Evolutionary conservation across 2,329 filamentous ascomycete species (phyloP).

Genomic region (Ascochyta koolunga): DNA sequence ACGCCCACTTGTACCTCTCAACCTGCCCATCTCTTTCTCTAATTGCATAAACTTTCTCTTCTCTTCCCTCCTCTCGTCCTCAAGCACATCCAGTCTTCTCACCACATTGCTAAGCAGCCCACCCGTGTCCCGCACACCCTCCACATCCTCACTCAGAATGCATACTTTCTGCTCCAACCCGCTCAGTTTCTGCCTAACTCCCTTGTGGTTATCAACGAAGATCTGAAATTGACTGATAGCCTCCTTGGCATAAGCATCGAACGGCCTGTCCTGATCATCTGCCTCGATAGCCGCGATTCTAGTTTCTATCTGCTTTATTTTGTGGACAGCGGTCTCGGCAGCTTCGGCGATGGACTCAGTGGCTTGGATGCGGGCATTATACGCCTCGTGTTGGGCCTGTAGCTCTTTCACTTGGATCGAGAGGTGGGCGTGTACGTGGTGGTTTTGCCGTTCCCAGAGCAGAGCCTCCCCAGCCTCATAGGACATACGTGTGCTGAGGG

Average conservation of each 20-base stretch:
- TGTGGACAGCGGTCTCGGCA: conserved; percentile 20
- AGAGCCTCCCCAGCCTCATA: conserved; percentile 35
- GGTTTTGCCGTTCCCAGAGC: conserved; percentile 51
- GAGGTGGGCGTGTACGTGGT: conserved; percentile 46
- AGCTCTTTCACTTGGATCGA: conserved; percentile 44
- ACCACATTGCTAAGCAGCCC: conserved; percentile 4
- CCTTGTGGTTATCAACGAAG: conserved; percentile 24
- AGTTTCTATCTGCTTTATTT: conserved; percentile 23
- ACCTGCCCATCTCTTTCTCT: conserved; percentile 12
- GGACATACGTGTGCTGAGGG: conserved; percentile 19
- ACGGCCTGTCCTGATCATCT: conserved; percentile 27
- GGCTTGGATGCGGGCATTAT: conserved; percentile 27
- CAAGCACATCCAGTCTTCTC: conserved; percentile 22
- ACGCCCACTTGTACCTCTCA: background rate
- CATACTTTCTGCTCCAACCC: conserved; percentile 17
- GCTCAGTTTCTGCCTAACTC: conserved; percentile 24
- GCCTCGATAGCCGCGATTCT: conserved; percentile 33
- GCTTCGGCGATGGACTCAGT: conserved; percentile 27
- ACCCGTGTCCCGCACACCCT: conserved; percentile 14
- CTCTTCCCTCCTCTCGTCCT: conserved; percentile 15
- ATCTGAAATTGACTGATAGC: conserved; percentile 20
- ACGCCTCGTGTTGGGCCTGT: conserved; percentile 32
- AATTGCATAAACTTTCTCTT: conserved; percentile 11
- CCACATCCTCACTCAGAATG: conserved; percentile 13
- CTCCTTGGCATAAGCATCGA: conserved; percentile 26